Conservation (phyloP, 768 basidiomycete genomes). For the Termitomyces sp. region DNA sequence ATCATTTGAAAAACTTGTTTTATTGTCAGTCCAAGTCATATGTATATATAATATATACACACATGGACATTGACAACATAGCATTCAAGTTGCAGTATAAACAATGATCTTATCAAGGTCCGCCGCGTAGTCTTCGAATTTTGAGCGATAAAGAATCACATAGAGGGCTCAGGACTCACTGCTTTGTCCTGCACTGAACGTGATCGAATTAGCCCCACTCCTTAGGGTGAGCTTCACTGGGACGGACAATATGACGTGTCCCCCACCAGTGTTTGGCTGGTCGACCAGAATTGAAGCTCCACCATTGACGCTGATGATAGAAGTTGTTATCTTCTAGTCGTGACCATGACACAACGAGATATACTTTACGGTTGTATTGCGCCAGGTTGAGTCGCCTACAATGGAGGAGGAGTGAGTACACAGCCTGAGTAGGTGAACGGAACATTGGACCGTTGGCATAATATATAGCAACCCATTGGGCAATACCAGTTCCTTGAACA, state of each 20-base stretch:
- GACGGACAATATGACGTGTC: slow-evolving; percentile 46
- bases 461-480: slow-evolving; percentile 58
- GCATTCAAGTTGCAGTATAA: slow-evolving; percentile 33
- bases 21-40: background rate
- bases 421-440: background rate
- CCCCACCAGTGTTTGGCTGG: slow-evolving; percentile 54
- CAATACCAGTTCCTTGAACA: slow-evolving; percentile 45
- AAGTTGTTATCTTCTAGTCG: background rate
- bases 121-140: slow-evolving; percentile 43
- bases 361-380: slow-evolving; percentile 55
- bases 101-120: slow-evolving; percentile 61
- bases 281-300: slow-evolving; percentile 46
- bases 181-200: slow-evolving; percentile 41
- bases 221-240: slow-evolving; percentile 47
- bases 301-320: slow-evolving; percentile 45
- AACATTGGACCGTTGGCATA: slow-evolving; percentile 43
- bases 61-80: background rate
- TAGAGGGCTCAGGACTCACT: slow-evolving; percentile 28
- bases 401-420: background rate
- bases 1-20: background rate
- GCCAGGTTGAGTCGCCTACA: slow-evolving; percentile 47
- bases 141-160: background rate
- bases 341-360: background rate
- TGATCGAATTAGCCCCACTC: slow-evolving; percentile 47
- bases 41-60: too few species aligned